Evolutionary conservation across 768 basidiomycete species (phyloP).

Genomic region (Russula foetens): DNA sequence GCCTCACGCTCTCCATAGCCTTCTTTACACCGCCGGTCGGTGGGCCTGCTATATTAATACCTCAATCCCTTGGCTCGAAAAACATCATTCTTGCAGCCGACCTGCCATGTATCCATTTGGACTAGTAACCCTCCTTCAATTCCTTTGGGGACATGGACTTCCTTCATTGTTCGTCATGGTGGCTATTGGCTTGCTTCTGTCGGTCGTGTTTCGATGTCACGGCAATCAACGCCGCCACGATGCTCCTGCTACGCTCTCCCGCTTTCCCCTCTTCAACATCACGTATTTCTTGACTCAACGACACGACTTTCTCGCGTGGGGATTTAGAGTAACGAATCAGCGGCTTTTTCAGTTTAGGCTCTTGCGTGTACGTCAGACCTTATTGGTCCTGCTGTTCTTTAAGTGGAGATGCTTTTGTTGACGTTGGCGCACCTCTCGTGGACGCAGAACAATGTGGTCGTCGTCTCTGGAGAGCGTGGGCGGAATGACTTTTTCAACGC

Average conservation of each 20-base stretch:
- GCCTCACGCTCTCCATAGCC: too few relatives aligned
- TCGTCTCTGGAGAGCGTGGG: constrained; percentile 66
- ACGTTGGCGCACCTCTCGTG: constrained; percentile 13
- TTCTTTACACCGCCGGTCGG: too few relatives aligned
- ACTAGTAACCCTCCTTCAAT: constrained; percentile 30
- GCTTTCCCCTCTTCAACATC: constrained; percentile 48
- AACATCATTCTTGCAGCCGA: neutral
- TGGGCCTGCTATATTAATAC: constrained; percentile 4
- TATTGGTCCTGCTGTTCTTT: constrained; percentile 2
- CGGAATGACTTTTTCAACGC: constrained; percentile 62
- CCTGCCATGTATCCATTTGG: constrained; percentile 37
- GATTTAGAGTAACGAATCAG: constrained; percentile 59
- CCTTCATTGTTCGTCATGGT: constrained; percentile 17
- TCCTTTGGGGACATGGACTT: constrained; percentile 1
- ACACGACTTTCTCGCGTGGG: constrained; percentile 67
- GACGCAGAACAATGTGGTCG: constrained; percentile 61
- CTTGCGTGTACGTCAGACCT: constrained; percentile 42
- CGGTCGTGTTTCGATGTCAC: neutral
- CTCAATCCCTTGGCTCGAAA: neutral
- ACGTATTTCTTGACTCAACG: constrained; percentile 60
- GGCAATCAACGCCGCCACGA: constrained; percentile 27
- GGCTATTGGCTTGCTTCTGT: constrained; percentile 23
- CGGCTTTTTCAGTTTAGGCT: constrained; percentile 63
- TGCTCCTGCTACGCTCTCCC: constrained; percentile 45
- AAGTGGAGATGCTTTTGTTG: neutral